Conservation (phyloP, 2,329 filamentous ascomycete genomes). For the Sclerotinia spermophila region DNA sequence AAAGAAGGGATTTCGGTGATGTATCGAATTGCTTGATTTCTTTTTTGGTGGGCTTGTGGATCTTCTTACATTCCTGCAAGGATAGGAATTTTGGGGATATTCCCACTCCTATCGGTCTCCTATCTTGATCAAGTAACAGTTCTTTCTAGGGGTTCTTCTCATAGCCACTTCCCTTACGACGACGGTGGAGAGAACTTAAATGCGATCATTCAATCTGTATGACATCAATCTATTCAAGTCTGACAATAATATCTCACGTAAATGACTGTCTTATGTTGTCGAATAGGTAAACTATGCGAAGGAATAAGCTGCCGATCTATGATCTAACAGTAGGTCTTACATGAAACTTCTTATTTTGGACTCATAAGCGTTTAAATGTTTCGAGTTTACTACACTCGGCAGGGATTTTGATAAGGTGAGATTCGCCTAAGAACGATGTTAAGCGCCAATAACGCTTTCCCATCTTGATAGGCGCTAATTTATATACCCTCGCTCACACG, state of each 20-base stretch:
- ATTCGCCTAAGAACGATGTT: not conserved
- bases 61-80: not conserved
- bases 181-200: not conserved
- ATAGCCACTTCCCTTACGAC: not conserved
- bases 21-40: slow-evolving; percentile 3
- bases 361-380: not conserved
- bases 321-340: not conserved
- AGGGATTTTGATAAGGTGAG: not conserved
- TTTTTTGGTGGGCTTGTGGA: not conserved
- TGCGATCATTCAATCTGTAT: slow-evolving; percentile 2
- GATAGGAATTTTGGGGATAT: not conserved
- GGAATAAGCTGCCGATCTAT: not conserved
- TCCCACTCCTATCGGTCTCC: not conserved
- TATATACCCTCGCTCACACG: not conserved
- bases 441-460: not conserved
- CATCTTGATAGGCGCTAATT: not conserved
- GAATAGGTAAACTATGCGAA: not conserved
- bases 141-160: not conserved
- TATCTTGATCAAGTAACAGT: not conserved
- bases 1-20: not conserved
- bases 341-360: not conserved
- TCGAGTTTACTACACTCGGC: not conserved
- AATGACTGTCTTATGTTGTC: not conserved
- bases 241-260: not conserved
- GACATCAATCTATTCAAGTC: not conserved